Evolutionary conservation across 495 filamentous ascomycete species (phyloP).

Genomic region (Parachaetomium inaequale): DNA sequence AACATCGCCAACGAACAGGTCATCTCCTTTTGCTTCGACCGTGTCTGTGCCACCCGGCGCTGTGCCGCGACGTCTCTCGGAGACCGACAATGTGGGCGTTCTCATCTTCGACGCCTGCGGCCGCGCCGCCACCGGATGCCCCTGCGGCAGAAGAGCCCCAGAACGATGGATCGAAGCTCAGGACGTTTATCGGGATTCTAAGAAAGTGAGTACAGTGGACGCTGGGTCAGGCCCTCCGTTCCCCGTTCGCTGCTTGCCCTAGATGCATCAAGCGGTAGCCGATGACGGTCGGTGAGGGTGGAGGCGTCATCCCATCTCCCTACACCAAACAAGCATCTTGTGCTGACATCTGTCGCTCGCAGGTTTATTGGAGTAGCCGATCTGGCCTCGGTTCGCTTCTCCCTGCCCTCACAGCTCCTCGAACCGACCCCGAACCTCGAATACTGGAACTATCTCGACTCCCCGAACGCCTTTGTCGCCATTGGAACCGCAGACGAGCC

Average conservation of each 20-base stretch:
- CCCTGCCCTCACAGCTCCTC: constrained; percentile 87
- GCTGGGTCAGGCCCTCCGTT: neutral
- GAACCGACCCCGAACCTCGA: constrained; percentile 96
- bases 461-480: constrained; percentile 90
- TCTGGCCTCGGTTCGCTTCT: constrained; percentile 93
- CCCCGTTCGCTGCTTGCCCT: neutral
- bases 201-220: constrained; percentile 58
- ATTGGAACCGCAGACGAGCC: constrained; percentile 92
- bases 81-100: constrained; percentile 13
- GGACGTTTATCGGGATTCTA: constrained; percentile 77
- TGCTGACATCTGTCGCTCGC: neutral
- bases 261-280: neutral
- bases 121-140: constrained; percentile 16
- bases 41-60: neutral
- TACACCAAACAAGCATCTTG: neutral
- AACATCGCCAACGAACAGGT: neutral
- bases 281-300: neutral
- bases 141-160: constrained; percentile 52
- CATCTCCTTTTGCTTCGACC: neutral
- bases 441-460: constrained; percentile 98
- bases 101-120: constrained; percentile 13
- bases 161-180: constrained; percentile 79
- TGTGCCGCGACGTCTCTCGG: neutral
- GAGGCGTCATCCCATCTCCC: neutral
- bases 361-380: constrained; percentile 94